phyloP scores from a whole-genome alignment of 208 protist genomes.

The Entamoeba histolytica region DNA sequence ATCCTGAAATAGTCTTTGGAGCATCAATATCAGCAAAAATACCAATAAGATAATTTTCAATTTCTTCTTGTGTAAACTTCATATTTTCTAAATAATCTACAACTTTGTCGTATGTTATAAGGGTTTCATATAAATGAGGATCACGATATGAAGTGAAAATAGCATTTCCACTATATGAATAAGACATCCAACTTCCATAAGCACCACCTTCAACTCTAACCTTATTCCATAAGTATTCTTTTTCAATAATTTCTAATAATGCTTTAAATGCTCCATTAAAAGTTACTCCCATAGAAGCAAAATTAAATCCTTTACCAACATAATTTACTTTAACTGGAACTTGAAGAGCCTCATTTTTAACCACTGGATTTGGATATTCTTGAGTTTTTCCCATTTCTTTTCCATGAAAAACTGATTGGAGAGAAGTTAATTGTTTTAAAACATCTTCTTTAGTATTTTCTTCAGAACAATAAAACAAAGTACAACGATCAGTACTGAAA shows the following conservation, averaged over 20 bases:
- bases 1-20: background rate
- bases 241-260: background rate
- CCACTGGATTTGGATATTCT: background rate
- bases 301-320: background rate
- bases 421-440: background rate
- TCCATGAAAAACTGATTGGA: background rate
- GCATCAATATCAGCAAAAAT: background rate
- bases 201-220: constrained; percentile 16
- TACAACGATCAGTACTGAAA: background rate
- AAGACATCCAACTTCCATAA: background rate
- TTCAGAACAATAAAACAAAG: background rate
- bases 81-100: background rate
- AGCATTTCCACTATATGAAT: background rate
- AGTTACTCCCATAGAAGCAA: background rate
- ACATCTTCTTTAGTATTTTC: background rate
- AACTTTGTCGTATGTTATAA: background rate
- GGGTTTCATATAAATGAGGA: background rate
- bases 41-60: background rate
- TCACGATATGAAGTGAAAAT: constrained; percentile 2
- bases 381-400: background rate
- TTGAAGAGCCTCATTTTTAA: background rate
- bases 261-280: background rate
- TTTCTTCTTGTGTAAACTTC: background rate
- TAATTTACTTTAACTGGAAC: background rate
- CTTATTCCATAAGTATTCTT: background rate